Evolutionary conservation across 208 protist species (phyloP), one percentile per base, ranked within the genome.

Genomic region (Porcisia hertigi): DNA sequence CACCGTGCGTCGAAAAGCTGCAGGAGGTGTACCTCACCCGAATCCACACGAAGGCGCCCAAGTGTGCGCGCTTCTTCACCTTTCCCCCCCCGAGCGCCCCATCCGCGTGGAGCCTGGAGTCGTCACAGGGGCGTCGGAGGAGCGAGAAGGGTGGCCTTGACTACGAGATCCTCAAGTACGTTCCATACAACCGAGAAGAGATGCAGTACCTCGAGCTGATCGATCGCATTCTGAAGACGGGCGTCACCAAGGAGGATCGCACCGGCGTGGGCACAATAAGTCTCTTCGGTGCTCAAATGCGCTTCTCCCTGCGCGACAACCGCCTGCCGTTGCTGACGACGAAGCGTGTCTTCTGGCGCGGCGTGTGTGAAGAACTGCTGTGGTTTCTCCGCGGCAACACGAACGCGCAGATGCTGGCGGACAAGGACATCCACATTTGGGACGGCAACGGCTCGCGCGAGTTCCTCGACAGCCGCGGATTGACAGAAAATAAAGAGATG

Each of bases 341-440:
- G 25, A 99, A 99, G 86, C 91, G 98, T 14, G 99, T 99, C 0
- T 99, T 99, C 85, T 99, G 98, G 98, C 88, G 93, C 18, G 98
- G 98, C 30, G 98, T 99, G 41, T 97, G 93, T 60, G 97, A 99
- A 87, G 98, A 99, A 89, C 91, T 99, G 9, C 82, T 99, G 3
- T 99, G 99, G 98, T 99, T 99, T 78, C 87, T 99, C 34, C 90
- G 88, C 14, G 99, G 98, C 23, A 88, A 94, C 64, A 99, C 98
- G 2, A 94, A 98, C 80, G 98, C 96, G 25, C 97, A 98, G 55
- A 75, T 86, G 47, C 81, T 99, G 30, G 82, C 79, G 36, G 93
- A 95, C 62, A 98, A 98, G 85, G 91, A 86, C 58, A 84, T 99
- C 43, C 89, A 98, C 77, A 99, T 99, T 53, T 99, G 99, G 98